Conservation (phyloP, 176 grass and related monocot species). For the Lolium perenne region DNA sequence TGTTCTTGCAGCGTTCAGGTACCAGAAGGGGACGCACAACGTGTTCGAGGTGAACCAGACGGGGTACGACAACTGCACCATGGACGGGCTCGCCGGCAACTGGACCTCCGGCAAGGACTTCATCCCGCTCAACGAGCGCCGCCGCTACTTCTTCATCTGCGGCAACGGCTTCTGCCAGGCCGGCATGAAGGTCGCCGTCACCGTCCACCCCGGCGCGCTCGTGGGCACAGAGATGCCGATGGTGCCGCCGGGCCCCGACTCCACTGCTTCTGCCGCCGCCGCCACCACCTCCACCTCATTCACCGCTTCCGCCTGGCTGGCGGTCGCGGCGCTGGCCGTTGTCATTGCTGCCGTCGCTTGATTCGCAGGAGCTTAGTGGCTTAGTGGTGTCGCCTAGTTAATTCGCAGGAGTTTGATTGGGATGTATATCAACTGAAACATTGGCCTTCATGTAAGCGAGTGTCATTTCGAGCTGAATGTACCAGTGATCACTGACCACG, state of each 20-base stretch:
- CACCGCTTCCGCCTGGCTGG: neutral
- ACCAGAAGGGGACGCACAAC: conserved; percentile 91
- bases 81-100: conserved; percentile 76
- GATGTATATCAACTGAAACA: no score
- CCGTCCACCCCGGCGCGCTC: conserved; percentile 45
- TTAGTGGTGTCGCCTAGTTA: neutral
- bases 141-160: conserved; percentile 85
- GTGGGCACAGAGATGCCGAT: conserved; percentile 11
- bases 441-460: neutral
- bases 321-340: neutral
- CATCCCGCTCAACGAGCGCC: conserved; percentile 60
- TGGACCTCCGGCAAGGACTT: conserved; percentile 98
- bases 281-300: neutral
- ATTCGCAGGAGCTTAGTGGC: neutral
- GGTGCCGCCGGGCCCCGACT: neutral
- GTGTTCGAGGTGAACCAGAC: conserved; percentile 92
- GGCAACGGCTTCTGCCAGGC: conserved; percentile 79
- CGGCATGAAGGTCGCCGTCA: conserved; percentile 83
- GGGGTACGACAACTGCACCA: conserved; percentile 90
- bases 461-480: no score
- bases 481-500: no score
- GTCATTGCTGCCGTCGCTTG: neutral
- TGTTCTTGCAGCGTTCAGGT: conserved; percentile 69
- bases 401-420: neutral
- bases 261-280: neutral